Conservation (phyloP, 352 stramenopile species). For the Blastocystis hominis region DNA sequence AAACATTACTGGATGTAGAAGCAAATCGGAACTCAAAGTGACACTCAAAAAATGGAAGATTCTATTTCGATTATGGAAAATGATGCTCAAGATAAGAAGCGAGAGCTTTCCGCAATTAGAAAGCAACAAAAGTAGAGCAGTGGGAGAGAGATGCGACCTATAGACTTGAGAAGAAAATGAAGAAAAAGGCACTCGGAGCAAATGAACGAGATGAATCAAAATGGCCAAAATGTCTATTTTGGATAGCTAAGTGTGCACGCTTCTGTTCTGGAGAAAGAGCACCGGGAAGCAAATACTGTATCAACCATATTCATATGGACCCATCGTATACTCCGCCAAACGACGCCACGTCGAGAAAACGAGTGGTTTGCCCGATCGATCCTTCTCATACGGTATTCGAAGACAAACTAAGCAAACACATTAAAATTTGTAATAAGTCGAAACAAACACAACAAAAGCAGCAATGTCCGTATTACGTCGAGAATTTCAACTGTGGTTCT, state of each 20-base stretch:
- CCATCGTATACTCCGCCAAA: neutral
- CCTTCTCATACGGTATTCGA: conserved; percentile 57
- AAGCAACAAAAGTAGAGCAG: neutral
- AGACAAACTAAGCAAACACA: conserved; percentile 42
- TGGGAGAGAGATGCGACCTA: neutral
- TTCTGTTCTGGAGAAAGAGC: conserved; percentile 54
- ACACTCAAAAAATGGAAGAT: neutral
- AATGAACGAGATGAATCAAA: conserved; percentile 55
- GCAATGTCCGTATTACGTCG: neutral
- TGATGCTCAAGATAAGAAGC: neutral
- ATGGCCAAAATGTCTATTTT: conserved; percentile 55
- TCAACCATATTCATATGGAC: conserved; percentile 49
- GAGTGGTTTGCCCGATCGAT: conserved; percentile 49
- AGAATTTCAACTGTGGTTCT: conserved; percentile 9
- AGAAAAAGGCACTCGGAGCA: conserved; percentile 29
- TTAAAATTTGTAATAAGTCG: conserved; percentile 49
- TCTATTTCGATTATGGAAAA: neutral
- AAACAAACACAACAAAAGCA: neutral
- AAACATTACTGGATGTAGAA: too few species aligned
- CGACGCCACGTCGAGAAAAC: neutral
- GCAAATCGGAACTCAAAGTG: neutral
- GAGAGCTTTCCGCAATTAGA: neutral
- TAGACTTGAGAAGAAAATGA: conserved; percentile 50
- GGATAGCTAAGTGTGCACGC: conserved; percentile 27
- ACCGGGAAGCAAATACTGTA: conserved; percentile 48